Percentiles rank a stretch among this genome's conserved stretches.
phyloP scores from a whole-genome alignment of 2,329 filamentous ascomycete species.

The Diaporthe aspalathi region DNA sequence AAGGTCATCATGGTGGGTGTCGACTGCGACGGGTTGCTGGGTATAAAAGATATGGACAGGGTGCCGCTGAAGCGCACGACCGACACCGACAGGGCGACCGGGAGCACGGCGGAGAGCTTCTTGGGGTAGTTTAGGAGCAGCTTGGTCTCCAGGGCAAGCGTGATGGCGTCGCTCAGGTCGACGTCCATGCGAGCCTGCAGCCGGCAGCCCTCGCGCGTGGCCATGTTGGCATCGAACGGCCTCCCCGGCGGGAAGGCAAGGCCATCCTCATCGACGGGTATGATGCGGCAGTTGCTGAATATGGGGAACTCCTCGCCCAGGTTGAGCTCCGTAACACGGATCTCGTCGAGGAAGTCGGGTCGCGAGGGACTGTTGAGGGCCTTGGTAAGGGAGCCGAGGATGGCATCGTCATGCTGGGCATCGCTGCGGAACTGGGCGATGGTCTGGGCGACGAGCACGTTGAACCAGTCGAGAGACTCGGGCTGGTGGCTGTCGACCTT shows the following conservation, averaged over 20 bases:
- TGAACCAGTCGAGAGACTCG: slow-evolving; percentile 98
- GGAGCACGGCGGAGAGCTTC: slow-evolving; percentile 86
- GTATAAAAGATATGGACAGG: slow-evolving; percentile 91
- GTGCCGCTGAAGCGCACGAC: slow-evolving; percentile 96
- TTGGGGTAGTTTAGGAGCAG: slow-evolving; percentile 95
- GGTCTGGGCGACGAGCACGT: slow-evolving; percentile 94
- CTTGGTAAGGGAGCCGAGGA: slow-evolving; percentile 85
- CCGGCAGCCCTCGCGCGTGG: slow-evolving; percentile 73
- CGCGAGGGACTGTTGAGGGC: slow-evolving; percentile 88
- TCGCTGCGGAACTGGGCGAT: slow-evolving; percentile 95
- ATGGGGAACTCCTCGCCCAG: slow-evolving; percentile 98
- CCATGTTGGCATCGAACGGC: slow-evolving; percentile 63
- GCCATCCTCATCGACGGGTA: slow-evolving; percentile 87
- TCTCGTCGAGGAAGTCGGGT: slow-evolving; percentile 92
- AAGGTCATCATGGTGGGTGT: slow-evolving; percentile 92
- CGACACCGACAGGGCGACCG: slow-evolving; percentile 90
- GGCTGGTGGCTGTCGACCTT: slow-evolving; percentile 96
- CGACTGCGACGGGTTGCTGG: slow-evolving; percentile 74
- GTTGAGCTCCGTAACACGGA: slow-evolving; percentile 91
- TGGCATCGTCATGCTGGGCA: slow-evolving; percentile 90
- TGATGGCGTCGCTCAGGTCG: slow-evolving; percentile 95
- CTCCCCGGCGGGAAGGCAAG: slow-evolving; percentile 64
- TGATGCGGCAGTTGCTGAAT: slow-evolving; percentile 97
- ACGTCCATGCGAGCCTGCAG: slow-evolving; percentile 97
- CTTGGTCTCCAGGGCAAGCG: slow-evolving; percentile 93